Evolutionary conservation across 805 yeast species (phyloP).

Genomic region (Sugiyamaella marilandica): DNA sequence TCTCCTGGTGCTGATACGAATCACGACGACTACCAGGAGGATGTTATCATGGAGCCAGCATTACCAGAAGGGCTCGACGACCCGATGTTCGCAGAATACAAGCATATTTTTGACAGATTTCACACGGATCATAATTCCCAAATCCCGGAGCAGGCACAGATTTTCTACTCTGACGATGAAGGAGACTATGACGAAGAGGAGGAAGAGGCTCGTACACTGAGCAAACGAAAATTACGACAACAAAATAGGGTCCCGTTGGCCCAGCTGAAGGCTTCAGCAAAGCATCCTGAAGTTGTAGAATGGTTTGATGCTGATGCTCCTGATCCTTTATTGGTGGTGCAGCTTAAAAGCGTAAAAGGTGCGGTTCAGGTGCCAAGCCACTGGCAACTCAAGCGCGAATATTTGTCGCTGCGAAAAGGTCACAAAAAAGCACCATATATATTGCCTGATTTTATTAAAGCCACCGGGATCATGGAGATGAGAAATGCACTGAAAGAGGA

Average conservation of each 20-base stretch:
- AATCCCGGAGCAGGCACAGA: slow-evolving; percentile 26
- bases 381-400: slow-evolving; percentile 79
- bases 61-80: slow-evolving; percentile 26
- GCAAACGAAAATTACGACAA: slow-evolving; percentile 49
- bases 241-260: slow-evolving; percentile 60
- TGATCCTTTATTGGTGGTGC: slow-evolving; percentile 64
- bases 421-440: slow-evolving; percentile 65
- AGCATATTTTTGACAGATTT: slow-evolving; percentile 36
- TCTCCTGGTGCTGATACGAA: slow-evolving; percentile 15
- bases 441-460: slow-evolving; percentile 70
- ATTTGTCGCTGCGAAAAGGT: slow-evolving; percentile 60
- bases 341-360: slow-evolving; percentile 61
- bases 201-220: slow-evolving; percentile 9
- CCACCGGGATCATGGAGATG: slow-evolving; percentile 86
- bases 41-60: slow-evolving; percentile 21
- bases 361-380: slow-evolving; percentile 74
- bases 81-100: slow-evolving; percentile 35
- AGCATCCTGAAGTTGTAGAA: slow-evolving; percentile 70
- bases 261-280: slow-evolving; percentile 54
- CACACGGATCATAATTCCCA: slow-evolving; percentile 20
- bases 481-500: slow-evolving; percentile 55
- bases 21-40: slow-evolving; percentile 8
- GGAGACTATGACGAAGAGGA: slow-evolving; percentile 20
- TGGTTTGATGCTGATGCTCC: slow-evolving; percentile 84
- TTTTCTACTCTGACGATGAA: slow-evolving; percentile 33